A percentile compares a stretch with the other conserved stretches of the same genome.
Evolutionary conservation across 2,329 filamentous ascomycete genomes (phyloP).

Genomic region (Botryotinia narcissicola): DNA sequence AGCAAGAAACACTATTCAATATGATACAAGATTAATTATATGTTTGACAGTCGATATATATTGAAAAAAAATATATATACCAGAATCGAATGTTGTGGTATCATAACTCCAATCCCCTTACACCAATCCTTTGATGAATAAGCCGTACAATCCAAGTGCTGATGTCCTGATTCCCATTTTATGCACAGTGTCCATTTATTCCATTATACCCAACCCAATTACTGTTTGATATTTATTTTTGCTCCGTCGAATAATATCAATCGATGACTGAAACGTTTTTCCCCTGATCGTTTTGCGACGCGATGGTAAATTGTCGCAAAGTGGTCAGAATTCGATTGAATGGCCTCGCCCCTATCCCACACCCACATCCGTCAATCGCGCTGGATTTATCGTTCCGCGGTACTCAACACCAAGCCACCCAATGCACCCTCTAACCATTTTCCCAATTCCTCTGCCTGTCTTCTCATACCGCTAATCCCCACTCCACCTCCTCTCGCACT

Average conservation of each 20-base stretch:
- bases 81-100: conserved; percentile 9
- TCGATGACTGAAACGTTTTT: not conserved
- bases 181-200: not conserved
- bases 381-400: not conserved
- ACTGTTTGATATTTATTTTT: not conserved
- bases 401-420: conserved; percentile 7
- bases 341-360: not conserved
- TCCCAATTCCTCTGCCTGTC: conserved; percentile 17
- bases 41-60: not conserved
- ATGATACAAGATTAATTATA: conserved; percentile 9
- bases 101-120: conserved; percentile 7
- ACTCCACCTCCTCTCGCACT: conserved; percentile 11
- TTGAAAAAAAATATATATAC: conserved; percentile 5
- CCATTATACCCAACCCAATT: not conserved
- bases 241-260: not conserved
- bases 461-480: conserved; percentile 16
- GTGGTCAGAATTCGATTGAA: not conserved
- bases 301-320: not conserved
- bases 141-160: conserved; percentile 13
- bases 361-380: not conserved
- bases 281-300: not conserved
- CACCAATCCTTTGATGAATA: conserved; percentile 7
- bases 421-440: conserved; percentile 16
- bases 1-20: not conserved
- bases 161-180: conserved; percentile 1